Base-by-base conservation (phyloP, 495 filamentous ascomycete species). In the Aspergillus conjunctus region DNA sequence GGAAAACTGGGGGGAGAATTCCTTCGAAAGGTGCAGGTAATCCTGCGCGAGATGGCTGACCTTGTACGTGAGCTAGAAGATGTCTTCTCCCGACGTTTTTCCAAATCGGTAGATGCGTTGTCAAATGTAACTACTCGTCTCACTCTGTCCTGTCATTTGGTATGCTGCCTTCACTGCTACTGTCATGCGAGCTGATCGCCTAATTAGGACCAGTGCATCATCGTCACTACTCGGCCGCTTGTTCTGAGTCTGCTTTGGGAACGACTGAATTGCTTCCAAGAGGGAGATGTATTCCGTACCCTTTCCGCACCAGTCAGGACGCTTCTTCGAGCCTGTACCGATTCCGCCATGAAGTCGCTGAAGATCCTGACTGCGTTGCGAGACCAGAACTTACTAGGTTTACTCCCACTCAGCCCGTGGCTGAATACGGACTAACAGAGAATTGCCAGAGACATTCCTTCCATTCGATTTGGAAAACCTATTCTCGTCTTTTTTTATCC, bases 391-490 rank as follows among this genome's bases (percentile, higher is more conserved):
- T 51, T 74, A 4, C 68, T 72, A n/a, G 66, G 71, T 72, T 59
- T 12, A 60, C 59, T 20, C 1, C 4, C 5, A 21, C 22, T 14
- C 44, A 15, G 33, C 21, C 17, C 4, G 7, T 11, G 11, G 17
- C 20, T n/a, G n/a, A n/a, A 14, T 21, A 14, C 10, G 26, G 10
- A 30, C 34, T 49, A 39, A 49, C 21, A 32, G 20, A 14, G 6
- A 46, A 26, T 33, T 14, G 15, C 37, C 37, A 74, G 71, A 74
- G 66, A 69, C 59, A 8, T 74, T 74, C 58, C 65, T 74, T 44
- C 70, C 70, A 2, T 74, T 74, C 50, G 71, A 74, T 44, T 62
- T 71, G 11, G 71, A 74, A 54, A 70, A 66, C 44, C 59, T 66
- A 12, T 74, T 70, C 44, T 68, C 69, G 7, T 66, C 68, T 20